These are phyloP conservation scores for Euphorbia corollata DNA, from an alignment of 441 rosid genomes.

Conservation along the genomic window DNA sequence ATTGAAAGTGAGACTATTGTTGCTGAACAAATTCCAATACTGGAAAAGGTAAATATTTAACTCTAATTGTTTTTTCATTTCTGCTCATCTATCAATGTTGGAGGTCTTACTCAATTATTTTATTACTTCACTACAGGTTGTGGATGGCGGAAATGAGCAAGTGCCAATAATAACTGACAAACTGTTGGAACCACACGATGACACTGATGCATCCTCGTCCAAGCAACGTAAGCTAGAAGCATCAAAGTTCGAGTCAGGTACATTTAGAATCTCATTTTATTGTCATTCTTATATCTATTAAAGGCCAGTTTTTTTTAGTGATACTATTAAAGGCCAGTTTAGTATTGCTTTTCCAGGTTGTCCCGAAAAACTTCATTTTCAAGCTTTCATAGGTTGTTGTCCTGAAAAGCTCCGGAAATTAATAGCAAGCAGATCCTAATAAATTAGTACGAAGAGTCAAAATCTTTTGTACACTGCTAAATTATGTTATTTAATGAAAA, in stretches of 20 bases:
- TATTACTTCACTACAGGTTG: constrained; percentile 33
- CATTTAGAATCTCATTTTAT: neutral
- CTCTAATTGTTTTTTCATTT: neutral
- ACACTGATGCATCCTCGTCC: constrained; percentile 52
- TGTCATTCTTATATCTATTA: neutral
- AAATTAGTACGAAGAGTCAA: no score
- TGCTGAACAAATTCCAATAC: constrained; percentile 28
- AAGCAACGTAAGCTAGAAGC: constrained; percentile 44
- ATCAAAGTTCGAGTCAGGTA: constrained; percentile 49
- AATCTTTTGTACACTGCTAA: no score
- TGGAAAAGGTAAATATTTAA: constrained; percentile 35
- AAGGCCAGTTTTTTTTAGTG: no score
- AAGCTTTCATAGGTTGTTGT: no score
- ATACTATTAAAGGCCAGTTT: no score
- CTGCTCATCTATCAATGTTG: neutral
- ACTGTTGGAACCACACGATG: constrained; percentile 27
- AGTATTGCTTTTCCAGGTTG: no score
- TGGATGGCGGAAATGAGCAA: constrained; percentile 36
- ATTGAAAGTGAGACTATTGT: constrained; percentile 30
- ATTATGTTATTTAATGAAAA: no score
- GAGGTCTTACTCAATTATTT: neutral
- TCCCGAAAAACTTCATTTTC: no score
- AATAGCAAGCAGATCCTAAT: no score
- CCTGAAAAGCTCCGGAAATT: no score
- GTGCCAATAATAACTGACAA: constrained; percentile 24